A percentile compares a stretch with the other conserved stretches of the same genome.
Conservation (phyloP, 805 yeast species). For the Yarrowia phangngaensis region DNA sequence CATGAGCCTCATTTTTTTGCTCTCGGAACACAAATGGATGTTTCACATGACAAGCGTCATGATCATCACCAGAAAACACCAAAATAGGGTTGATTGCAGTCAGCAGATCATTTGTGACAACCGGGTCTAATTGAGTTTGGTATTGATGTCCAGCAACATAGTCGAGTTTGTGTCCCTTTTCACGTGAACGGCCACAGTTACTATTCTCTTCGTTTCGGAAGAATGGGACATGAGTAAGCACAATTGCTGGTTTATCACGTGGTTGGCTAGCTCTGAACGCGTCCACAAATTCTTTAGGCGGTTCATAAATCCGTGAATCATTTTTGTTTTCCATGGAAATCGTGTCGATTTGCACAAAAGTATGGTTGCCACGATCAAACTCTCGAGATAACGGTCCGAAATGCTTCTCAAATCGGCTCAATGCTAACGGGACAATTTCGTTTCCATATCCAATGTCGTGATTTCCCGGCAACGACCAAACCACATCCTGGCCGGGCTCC, state of each 20-base stretch:
- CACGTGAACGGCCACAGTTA: conserved; percentile 76
- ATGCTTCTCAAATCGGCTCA: conserved; percentile 59
- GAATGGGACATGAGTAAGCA: conserved; percentile 85
- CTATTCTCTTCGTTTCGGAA: conserved; percentile 48
- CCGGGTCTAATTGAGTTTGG: conserved; percentile 76
- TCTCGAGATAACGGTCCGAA: conserved; percentile 68
- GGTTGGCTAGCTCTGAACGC: conserved; percentile 34
- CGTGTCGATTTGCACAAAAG: conserved; percentile 73
- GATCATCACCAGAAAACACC: conserved; percentile 92
- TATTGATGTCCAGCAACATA: conserved; percentile 75
- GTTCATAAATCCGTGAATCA: conserved; percentile 44
- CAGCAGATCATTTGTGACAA: conserved; percentile 57
- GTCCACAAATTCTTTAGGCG: conserved; percentile 54
- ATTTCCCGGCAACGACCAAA: conserved; percentile 73
- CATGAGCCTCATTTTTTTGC: conserved; percentile 47
- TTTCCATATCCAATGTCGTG: conserved; percentile 95
- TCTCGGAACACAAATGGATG: conserved; percentile 44
- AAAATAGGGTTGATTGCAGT: conserved; percentile 58
- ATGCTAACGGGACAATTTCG: conserved; percentile 54
- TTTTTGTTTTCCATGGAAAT: conserved; percentile 68
- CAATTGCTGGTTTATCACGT: conserved; percentile 51
- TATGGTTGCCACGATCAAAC: conserved; percentile 63
- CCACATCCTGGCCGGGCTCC: conserved; percentile 45
- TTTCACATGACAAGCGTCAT: conserved; percentile 80
- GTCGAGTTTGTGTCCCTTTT: conserved; percentile 62